phyloP scores from a whole-genome alignment of 2,329 filamentous ascomycete species.

The Rutstroemia sp. region DNA sequence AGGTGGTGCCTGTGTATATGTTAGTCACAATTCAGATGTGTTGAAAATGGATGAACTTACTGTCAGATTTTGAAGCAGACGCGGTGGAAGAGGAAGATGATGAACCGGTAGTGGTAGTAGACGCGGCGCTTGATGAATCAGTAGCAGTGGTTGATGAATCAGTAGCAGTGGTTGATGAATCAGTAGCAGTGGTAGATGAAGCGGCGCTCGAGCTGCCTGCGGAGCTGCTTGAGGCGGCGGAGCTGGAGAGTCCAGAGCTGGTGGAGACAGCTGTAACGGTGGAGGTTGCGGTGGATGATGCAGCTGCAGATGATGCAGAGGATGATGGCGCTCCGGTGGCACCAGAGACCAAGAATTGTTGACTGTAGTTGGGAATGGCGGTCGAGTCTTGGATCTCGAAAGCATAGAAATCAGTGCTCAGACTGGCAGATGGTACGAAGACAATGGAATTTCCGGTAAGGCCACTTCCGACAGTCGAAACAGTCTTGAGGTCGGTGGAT shows the following conservation, averaged over 20 bases:
- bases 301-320: constrained; percentile 9
- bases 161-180: not conserved
- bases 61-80: not conserved
- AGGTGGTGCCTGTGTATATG: not conserved
- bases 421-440: constrained; percentile 18
- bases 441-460: constrained; percentile 14
- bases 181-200: not conserved
- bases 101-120: not conserved
- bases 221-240: not conserved
- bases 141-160: not conserved
- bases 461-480: constrained; percentile 24
- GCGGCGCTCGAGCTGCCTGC: not conserved
- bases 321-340: constrained; percentile 6
- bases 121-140: not conserved
- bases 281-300: constrained; percentile 8
- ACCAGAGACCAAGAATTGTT: constrained; percentile 22
- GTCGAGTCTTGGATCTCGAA: constrained; percentile 22
- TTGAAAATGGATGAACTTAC: not conserved
- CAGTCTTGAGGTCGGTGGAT: constrained; percentile 18
- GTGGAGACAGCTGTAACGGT: constrained; percentile 7
- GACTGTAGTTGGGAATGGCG: constrained; percentile 20
- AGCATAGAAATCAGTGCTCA: constrained; percentile 19
- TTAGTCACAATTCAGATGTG: not conserved
- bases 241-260: not conserved
- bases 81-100: not conserved